Evolutionary conservation across 768 basidiomycete species (phyloP).

Genomic region (Suillus plorans): DNA sequence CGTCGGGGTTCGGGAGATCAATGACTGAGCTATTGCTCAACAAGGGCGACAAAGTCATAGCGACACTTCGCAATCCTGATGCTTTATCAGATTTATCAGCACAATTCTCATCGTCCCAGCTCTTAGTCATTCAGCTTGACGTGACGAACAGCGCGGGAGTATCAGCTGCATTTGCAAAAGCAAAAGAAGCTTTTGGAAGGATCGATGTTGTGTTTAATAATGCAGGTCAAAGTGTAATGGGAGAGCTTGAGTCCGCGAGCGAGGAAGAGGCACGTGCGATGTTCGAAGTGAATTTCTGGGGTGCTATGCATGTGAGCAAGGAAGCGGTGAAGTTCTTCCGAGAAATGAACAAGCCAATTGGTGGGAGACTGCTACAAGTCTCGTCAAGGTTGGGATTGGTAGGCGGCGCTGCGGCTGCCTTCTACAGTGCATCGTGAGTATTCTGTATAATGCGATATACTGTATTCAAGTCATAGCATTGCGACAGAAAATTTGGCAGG

Average conservation of each 20-base stretch:
- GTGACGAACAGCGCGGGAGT: conserved; percentile 27
- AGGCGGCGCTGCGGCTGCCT: conserved; percentile 13
- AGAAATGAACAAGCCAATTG: conserved; percentile 36
- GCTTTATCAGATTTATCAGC: conserved; percentile 27
- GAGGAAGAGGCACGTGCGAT: conserved; percentile 31
- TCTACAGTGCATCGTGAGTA: conserved; percentile 29
- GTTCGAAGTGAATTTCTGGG: conserved; percentile 41
- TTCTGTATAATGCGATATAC: neutral
- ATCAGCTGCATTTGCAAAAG: conserved; percentile 25
- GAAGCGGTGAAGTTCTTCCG: conserved; percentile 36
- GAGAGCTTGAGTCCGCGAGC: conserved; percentile 36
- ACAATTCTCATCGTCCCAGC: conserved; percentile 21
- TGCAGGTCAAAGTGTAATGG: conserved; percentile 27
- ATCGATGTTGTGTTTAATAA: conserved; percentile 40
- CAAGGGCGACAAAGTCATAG: conserved; percentile 38
- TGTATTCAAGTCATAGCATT: neutral
- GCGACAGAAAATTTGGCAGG: conserved; percentile 7
- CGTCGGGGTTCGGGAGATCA: conserved; percentile 38
- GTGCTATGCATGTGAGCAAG: conserved; percentile 27
- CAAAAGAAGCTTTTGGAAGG: conserved; percentile 29
- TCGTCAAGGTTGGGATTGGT: conserved; percentile 34
- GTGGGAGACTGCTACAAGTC: conserved; percentile 40
- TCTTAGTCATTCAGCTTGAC: conserved; percentile 34
- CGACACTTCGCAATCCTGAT: conserved; percentile 42
- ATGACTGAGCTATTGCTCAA: conserved; percentile 34